Conservation (phyloP, 495 filamentous ascomycete genomes). For the Podospora didyma region DNA sequence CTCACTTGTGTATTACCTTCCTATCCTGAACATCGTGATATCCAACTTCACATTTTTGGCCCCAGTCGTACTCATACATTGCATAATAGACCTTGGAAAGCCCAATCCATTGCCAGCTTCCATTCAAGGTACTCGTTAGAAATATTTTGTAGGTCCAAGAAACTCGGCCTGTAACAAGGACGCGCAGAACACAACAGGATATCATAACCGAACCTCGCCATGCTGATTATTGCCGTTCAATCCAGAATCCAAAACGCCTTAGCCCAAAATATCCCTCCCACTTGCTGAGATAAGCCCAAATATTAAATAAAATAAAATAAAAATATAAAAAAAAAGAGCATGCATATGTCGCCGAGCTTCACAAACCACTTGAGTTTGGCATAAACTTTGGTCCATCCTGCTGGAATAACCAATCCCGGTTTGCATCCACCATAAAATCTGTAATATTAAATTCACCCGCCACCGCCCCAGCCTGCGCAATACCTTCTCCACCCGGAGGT, state of each 20-base stretch:
- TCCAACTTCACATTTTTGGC: no score
- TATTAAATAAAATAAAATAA: neutral
- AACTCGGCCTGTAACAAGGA: neutral
- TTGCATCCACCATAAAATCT: slow-evolving; percentile 62
- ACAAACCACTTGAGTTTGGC: neutral
- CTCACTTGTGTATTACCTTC: no score
- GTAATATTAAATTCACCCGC: slow-evolving; percentile 58
- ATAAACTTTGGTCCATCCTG: slow-evolving; percentile 30
- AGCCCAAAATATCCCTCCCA: neutral
- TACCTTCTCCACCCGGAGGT: neutral
- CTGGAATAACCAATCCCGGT: slow-evolving; percentile 59
- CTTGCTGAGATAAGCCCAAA: neutral
- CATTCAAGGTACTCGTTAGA: no score
- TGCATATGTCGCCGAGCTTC: no score
- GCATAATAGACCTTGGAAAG: no score
- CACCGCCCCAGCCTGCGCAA: slow-evolving; percentile 13
- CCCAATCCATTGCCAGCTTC: no score
- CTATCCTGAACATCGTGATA: no score
- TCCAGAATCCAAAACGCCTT: slow-evolving; percentile 2
- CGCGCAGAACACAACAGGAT: neutral
- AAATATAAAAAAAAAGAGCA: no score
- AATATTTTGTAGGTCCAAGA: neutral
- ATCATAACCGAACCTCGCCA: slow-evolving; percentile 2
- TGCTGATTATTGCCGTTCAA: neutral
- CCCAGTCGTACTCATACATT: no score